phyloP scores from a whole-genome alignment of 306 rosid species.

The Vicia villosa region DNA sequence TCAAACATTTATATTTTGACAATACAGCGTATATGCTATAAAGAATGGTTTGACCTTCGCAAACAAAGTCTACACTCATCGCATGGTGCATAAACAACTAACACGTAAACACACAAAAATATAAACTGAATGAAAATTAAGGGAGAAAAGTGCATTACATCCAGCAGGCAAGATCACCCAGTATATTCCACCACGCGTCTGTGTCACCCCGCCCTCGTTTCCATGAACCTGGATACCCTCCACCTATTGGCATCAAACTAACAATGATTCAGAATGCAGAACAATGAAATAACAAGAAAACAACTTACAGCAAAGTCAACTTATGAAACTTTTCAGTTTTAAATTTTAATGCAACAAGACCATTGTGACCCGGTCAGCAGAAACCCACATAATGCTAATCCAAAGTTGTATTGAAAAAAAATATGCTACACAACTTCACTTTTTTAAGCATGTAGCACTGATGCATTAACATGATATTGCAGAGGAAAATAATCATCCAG shows the following conservation, averaged over 20 bases:
- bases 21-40: not conserved
- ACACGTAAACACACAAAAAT: not conserved
- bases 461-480: constrained; percentile 1
- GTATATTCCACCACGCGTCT: constrained; percentile 91
- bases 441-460: constrained; percentile 20
- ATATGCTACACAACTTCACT: not conserved
- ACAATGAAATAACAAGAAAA: constrained; percentile 27
- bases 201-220: constrained; percentile 86
- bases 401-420: constrained; percentile 3
- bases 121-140: constrained; percentile 5
- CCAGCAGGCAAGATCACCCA: constrained; percentile 98
- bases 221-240: constrained; percentile 92
- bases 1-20: not conserved
- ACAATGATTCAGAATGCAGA: constrained; percentile 27
- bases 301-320: constrained; percentile 24
- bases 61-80: not conserved
- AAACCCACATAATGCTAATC: constrained; percentile 25
- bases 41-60: not conserved
- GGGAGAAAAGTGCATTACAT: constrained; percentile 63
- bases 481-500: not conserved
- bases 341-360: constrained; percentile 24
- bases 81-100: constrained; percentile 23
- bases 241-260: constrained; percentile 60
- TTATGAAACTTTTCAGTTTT: not conserved
- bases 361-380: not conserved